A percentile compares a stretch with the other conserved stretches of the same genome.
Conservation (phyloP, 2,329 filamentous ascomycete species). For the Colletotrichum godetiae region DNA sequence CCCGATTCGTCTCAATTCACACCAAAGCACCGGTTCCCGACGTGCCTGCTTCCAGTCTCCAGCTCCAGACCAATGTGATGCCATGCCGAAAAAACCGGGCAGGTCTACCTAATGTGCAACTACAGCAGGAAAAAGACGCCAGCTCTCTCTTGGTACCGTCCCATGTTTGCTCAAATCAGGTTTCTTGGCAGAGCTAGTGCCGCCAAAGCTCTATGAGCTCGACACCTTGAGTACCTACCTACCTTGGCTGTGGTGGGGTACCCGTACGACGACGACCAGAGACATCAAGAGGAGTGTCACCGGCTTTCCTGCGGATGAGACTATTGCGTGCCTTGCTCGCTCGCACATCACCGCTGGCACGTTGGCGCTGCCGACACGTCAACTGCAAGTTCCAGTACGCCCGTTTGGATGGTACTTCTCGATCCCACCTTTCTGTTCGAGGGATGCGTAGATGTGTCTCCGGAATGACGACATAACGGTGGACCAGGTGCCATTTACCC, state of each 20-base stretch:
- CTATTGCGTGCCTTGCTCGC: background rate
- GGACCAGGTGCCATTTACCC: slow-evolving; percentile 4
- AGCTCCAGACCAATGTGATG: too few relatives aligned
- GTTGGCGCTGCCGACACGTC: background rate
- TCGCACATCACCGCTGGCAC: background rate
- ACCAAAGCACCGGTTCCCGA: background rate
- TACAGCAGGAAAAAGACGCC: background rate
- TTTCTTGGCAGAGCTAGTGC: background rate
- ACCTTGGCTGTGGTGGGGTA: background rate
- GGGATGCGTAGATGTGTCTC: slow-evolving; percentile 17
- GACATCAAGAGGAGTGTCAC: background rate
- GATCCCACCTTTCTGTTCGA: background rate
- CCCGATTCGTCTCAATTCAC: background rate
- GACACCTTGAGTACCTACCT: background rate
- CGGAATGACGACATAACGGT: slow-evolving; percentile 33
- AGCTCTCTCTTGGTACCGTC: background rate
- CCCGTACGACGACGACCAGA: background rate
- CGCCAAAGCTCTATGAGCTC: background rate
- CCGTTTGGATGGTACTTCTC: background rate
- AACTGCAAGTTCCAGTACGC: background rate
- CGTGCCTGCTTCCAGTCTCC: too few relatives aligned
- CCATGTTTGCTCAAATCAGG: background rate
- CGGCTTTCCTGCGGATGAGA: background rate
- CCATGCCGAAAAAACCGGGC: too few relatives aligned
- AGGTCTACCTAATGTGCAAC: background rate